Percentiles rank a stretch among this genome's conserved stretches.
These are phyloP conservation scores for Phanerodontia chrysosporium DNA, from an alignment of 768 basidiomycete species.

Conservation along the genomic window DNA sequence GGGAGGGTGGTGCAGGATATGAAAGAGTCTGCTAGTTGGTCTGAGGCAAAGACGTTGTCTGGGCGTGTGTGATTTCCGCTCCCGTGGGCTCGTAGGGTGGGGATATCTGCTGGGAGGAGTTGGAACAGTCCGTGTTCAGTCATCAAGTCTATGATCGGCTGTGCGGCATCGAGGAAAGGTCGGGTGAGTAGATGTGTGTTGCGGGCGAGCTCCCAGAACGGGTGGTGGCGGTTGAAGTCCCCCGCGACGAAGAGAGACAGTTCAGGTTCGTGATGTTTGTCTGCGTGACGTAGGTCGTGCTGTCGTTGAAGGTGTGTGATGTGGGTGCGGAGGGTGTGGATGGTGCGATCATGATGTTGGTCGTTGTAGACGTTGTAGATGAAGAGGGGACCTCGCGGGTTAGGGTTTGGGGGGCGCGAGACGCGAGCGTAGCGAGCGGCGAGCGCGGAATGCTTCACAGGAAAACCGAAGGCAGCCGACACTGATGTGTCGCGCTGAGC, in stretches of 20 bases:
- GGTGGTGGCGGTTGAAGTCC: conserved; percentile 39
- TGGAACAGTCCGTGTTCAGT: conserved; percentile 27
- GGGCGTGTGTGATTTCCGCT: conserved; percentile 33
- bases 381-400: neutral
- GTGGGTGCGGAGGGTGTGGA: neutral
- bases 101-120: conserved; percentile 29
- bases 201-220: conserved; percentile 31
- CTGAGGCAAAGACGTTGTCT: conserved; percentile 41
- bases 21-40: conserved; percentile 14
- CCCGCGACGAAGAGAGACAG: conserved; percentile 27
- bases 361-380: conserved; percentile 3
- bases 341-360: neutral
- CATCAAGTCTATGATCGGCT: conserved; percentile 26
- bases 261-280: neutral
- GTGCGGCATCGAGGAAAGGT: conserved; percentile 16
- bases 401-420: too few relatives aligned
- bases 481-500: too few relatives aligned
- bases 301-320: neutral
- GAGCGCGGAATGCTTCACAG: too few relatives aligned
- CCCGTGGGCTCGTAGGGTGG: conserved; percentile 28
- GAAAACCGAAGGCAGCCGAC: too few relatives aligned
- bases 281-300: neutral
- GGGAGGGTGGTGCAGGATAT: conserved; percentile 25
- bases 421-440: too few relatives aligned
- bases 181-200: conserved; percentile 35